These are phyloP conservation scores for Cyclaneusma minus DNA, from an alignment of 2,329 filamentous ascomycete species.

Conservation along the genomic window DNA sequence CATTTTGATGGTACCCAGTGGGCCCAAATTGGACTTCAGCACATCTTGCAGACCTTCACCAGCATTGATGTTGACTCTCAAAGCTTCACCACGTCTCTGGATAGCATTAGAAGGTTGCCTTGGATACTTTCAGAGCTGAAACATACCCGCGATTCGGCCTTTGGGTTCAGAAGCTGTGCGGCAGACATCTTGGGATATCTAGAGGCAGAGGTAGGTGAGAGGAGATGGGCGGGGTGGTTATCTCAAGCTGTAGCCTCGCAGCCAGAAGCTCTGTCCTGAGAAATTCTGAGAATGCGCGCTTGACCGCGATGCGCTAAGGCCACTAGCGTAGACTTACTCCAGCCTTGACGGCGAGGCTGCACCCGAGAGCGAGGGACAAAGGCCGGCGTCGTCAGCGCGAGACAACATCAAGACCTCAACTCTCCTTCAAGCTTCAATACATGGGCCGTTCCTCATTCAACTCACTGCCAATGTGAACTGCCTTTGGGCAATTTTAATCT, in stretches of 20 bases:
- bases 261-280: too few species aligned
- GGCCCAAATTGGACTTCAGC: slow-evolving; percentile 88
- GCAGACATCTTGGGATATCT: slow-evolving; percentile 58
- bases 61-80: slow-evolving; percentile 91
- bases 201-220: slow-evolving; percentile 3
- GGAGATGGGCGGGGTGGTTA: slow-evolving; percentile 4
- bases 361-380: too few species aligned
- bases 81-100: slow-evolving; percentile 89
- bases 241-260: slow-evolving; percentile 1
- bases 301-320: too few species aligned
- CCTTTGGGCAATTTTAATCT: too few species aligned
- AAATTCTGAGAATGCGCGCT: too few species aligned
- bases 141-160: slow-evolving; percentile 90
- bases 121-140: slow-evolving; percentile 7
- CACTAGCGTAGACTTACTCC: too few species aligned
- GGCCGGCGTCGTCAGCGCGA: too few species aligned
- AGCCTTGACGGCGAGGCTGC: too few species aligned
- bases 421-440: too few species aligned
- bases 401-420: too few species aligned
- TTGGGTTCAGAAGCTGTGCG: slow-evolving; percentile 94
- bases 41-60: slow-evolving; percentile 91
- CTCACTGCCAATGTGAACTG: too few species aligned
- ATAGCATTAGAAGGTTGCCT: slow-evolving; percentile 15
- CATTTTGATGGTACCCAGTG: slow-evolving; percentile 94
- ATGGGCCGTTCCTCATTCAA: too few species aligned